Percentiles rank a stretch among this genome's conserved stretches.
Conservation (phyloP, 176 grass and related monocot species). For the Chloris gayana region DNA sequence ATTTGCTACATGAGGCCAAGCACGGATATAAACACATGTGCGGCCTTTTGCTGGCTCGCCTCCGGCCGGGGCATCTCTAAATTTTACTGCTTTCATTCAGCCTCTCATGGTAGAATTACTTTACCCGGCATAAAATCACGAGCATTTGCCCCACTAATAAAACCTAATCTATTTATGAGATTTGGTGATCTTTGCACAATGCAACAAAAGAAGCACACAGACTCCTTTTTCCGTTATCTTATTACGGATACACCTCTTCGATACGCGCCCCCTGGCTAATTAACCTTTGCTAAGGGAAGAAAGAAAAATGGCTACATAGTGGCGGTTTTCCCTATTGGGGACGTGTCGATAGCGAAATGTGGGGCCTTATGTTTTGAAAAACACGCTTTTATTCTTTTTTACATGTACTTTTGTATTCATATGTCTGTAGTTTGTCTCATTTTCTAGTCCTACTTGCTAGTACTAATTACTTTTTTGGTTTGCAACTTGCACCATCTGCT, state of each 20-base stretch:
- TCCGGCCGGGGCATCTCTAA: neutral
- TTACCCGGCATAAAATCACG: conserved; percentile 25
- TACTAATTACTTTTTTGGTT: neutral
- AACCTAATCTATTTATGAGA: neutral
- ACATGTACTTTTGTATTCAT: conserved; percentile 28
- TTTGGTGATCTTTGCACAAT: neutral
- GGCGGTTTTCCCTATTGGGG: neutral
- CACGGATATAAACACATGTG: neutral
- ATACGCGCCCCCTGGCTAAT: neutral
- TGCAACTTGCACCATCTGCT: conserved; percentile 21
- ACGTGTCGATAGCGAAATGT: conserved; percentile 4
- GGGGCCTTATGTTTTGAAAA: neutral
- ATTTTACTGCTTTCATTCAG: neutral
- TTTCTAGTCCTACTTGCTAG: conserved; percentile 31
- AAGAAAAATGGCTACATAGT: neutral
- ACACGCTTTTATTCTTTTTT: neutral
- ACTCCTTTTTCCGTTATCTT: neutral
- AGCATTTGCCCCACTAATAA: too few species aligned
- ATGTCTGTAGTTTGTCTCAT: conserved; percentile 10
- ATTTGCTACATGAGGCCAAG: conserved; percentile 24
- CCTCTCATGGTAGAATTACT: neutral
- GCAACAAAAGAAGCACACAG: too few species aligned
- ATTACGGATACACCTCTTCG: neutral
- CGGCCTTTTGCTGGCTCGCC: conserved; percentile 4
- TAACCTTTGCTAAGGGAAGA: neutral